phyloP scores from a whole-genome alignment of 441 rosid species.

The Eutrema salsugineum region DNA sequence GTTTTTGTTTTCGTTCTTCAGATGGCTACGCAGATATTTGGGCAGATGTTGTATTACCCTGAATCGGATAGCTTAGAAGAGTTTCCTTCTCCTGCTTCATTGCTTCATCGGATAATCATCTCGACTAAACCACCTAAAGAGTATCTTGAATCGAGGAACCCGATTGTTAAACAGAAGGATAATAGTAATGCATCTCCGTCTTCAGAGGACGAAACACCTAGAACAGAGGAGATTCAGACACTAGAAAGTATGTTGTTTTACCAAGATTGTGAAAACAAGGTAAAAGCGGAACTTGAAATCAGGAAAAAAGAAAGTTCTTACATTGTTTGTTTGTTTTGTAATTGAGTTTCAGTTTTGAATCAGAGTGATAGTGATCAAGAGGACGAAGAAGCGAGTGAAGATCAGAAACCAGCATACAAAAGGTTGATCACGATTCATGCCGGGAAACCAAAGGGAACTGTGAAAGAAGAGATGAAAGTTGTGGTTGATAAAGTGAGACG shows the following conservation, averaged over 20 bases:
- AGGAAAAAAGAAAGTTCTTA: not conserved
- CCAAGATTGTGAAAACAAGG: slow-evolving; percentile 50
- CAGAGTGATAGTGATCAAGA: slow-evolving; percentile 50
- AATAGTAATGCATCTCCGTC: slow-evolving; percentile 27
- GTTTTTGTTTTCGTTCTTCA: not conserved
- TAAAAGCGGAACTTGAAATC: slow-evolving; percentile 11
- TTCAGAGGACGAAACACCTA: slow-evolving; percentile 44
- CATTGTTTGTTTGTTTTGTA: not conserved
- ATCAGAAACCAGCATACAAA: slow-evolving; percentile 41
- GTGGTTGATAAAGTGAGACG: slow-evolving; percentile 46
- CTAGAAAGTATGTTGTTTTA: slow-evolving; percentile 28
- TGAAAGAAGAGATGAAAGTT: slow-evolving; percentile 44
- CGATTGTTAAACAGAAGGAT: slow-evolving; percentile 24
- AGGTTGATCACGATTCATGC: slow-evolving; percentile 65
- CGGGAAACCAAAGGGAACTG: slow-evolving; percentile 57
- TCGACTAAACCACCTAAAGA: slow-evolving; percentile 76
- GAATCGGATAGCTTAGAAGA: slow-evolving; percentile 41
- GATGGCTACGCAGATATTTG: slow-evolving; percentile 54
- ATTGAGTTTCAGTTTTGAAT: not conserved
- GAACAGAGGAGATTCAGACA: slow-evolving; percentile 27
- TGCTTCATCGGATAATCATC: slow-evolving; percentile 52
- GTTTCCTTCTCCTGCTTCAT: slow-evolving; percentile 63
- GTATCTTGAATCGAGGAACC: slow-evolving; percentile 45
- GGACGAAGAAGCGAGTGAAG: slow-evolving; percentile 36
- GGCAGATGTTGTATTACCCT: slow-evolving; percentile 46